Base-by-base conservation (phyloP, 1,139 yeast species). In the Blastobotrys raffinosifermentans region DNA sequence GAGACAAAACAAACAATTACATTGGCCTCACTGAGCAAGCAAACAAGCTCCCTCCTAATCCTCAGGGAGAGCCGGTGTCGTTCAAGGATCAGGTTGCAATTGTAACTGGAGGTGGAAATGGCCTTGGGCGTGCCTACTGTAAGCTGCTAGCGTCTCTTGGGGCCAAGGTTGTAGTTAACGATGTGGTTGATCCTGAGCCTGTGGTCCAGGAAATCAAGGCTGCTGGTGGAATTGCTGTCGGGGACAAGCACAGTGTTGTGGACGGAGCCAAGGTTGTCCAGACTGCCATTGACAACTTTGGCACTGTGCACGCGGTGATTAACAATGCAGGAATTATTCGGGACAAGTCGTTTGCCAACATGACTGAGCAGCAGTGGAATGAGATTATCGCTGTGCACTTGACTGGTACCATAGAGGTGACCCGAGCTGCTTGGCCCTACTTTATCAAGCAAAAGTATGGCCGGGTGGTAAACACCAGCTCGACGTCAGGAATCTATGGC, bases 401-500 rank as follows among this genome's bases (percentile, higher is more conserved):
- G 50, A 61, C 71, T 39, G 96, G 95, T 36, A 80, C 96, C 23
- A 87, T 69, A 67, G 74, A 80, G 55, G 76, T 91, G 60, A 76
- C 89, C 53, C 81, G 84, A 61, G 82, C 91, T 43, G 96, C 94
- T 10, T 91, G 96, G 96, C 96, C 96, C 35, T 67, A 82, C 53
- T 82, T 89, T 63, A 53, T 73, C 44, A 75, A 83, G 60, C 87
- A 87, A 64, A 77, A 79, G 54, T 72, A 72, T 44, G 97, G 97
- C 55, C 73, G 80, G 52, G 80, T 91, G 45, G 73, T 91, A 53
- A 91, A 91, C 65, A 84, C 94, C 35, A 73, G 96, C 26, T 86
- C 96, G 17, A 91, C 97, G 19, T 87, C 96, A 9, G 97, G 97
- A 54, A 86, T 91, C 53, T 91, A 91, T 62, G 97, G 97, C 53